Base-by-base conservation (phyloP, 129 eudicot genomes). In the Glebionis coronaria region DNA sequence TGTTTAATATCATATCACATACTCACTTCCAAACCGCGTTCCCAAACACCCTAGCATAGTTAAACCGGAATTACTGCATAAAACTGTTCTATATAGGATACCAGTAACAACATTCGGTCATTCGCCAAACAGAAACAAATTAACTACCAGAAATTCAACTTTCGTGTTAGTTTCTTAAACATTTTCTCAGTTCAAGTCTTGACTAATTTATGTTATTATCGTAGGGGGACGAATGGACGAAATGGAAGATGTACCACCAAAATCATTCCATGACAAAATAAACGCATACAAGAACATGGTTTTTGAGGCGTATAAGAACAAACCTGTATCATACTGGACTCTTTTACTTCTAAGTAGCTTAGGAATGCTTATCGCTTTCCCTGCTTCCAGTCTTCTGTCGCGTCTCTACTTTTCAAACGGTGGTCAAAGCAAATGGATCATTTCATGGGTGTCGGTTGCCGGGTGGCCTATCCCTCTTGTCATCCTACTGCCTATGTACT, bases 361-460 rank as follows among this genome's bases (percentile, higher is more conserved):
- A 29, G 97, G 79, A 29, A 93, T 93, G 83, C 89, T 88, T 18
- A 78, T 86, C 12, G 95, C 98, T 29, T 93, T 93, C 77, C 98
- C 98, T 20, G 97, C 98, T 73, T 93, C 98, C 1, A 84, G 92
- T 29, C 91, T 88, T 58, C 82, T 93, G n/a, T 88, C 98, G 29
- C 87, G 98, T 21, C 73, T 93, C 61, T 93, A 93, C 67, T 93
- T 68, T 70, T 69, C 91, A 10, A 78, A 93, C 29, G 97, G 98
- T 12, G 98, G 98, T 4, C 70, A 76, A 15, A 93, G 98, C 77
- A 93, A 93, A 80, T 93, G 98, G 98, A 84, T 93, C 69, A 86
- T 75, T 29, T 88, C 97, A 12, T 93, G 97, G 97, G 90, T 82
- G 10, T 81, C 92, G 0, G 98, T 84, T 21, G 98, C 90, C 0